Evolutionary conservation across 1,284 basidiomycete genomes (phyloP), one percentile per base, ranked within the genome.

Genomic region (Tetrapyrgos nigripes): DNA sequence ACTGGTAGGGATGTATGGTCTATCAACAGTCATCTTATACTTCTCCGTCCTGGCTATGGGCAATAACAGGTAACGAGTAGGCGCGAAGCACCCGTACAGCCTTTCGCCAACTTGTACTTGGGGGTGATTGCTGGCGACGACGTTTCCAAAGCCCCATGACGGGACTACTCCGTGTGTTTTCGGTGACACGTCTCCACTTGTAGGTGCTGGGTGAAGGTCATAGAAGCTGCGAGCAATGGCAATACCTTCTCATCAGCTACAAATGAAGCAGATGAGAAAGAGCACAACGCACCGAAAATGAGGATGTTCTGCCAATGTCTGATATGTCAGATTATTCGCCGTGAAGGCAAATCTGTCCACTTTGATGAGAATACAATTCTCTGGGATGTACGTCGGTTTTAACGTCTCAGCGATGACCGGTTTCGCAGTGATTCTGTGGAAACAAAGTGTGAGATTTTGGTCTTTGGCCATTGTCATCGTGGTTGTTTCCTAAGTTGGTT

Each of bases 281-380:
- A 53, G 17, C n/a, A 17, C 9, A 31, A 63, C 75, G 29, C 53
- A 86, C 86, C 82, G 74, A 60, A 87, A 88, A 65, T 86, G 83
- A 9, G 86, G 78, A 55, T 80, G 79, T 60, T 88, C 86, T 23
- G 86, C 87, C 5, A 89, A 73, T 5, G 78, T 76, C 65, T 85
- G 82, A 63, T 85, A 85, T 14, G 84, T 84, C 6, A 85, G 57
- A 64, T 89, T 89, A 67, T 89, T 89, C 37, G 86, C 79, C 19
- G 85, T 86, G 68, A 84, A 88, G 2, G 85, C 86, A 66, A 88
- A 88, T 17, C 81, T 79, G 56, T 88, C 85, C 3, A 89, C 80
- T 53, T 76, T 76, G 58, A 89, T 76, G 27, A 88, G 67, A 29
- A 88, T 75, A 59, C 85, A 79, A 67, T 84, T 78, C n/a, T 67